Evolutionary conservation across 352 stramenopile species (phyloP).

Genomic region (Phytophthora rubi): DNA sequence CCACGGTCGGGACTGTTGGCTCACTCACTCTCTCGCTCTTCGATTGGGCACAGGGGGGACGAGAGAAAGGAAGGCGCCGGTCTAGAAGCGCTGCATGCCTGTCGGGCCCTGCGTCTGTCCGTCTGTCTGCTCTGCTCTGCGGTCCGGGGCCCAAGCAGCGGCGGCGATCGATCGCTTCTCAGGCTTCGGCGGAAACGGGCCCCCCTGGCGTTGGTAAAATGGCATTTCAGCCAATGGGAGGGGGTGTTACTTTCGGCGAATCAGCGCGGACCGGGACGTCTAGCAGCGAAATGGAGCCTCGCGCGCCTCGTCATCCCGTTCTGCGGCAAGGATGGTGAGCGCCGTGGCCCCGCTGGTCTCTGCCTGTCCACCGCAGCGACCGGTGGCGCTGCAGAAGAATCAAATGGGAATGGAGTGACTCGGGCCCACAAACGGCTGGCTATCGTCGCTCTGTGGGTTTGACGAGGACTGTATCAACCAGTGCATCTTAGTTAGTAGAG

Average conservation of each 20-base stretch:
- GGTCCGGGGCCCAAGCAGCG: slow-evolving; percentile 13
- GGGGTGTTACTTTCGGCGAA: not conserved
- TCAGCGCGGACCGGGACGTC: slow-evolving; percentile 9
- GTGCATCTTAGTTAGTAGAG: too few species aligned
- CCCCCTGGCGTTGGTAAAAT: slow-evolving; percentile 6
- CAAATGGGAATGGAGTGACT: slow-evolving; percentile 8
- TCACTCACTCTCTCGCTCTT: slow-evolving; percentile 20
- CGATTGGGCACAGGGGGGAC: slow-evolving; percentile 17
- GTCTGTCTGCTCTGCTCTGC: slow-evolving; percentile 23
- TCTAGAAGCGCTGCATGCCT: slow-evolving; percentile 53
- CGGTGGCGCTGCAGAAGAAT: not conserved
- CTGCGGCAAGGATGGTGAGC: slow-evolving; percentile 32
- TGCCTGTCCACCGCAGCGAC: slow-evolving; percentile 24
- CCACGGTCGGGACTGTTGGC: slow-evolving; percentile 5
- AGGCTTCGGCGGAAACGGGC: slow-evolving; percentile 34
- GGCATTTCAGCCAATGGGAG: slow-evolving; percentile 26
- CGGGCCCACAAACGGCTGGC: slow-evolving; percentile 25
- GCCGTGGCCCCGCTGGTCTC: slow-evolving; percentile 18
- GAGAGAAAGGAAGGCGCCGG: slow-evolving; percentile 38
- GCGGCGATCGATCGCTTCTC: slow-evolving; percentile 26
- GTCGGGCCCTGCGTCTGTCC: slow-evolving; percentile 31
- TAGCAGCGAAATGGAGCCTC: slow-evolving; percentile 32
- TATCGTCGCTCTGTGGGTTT: slow-evolving; percentile 2
- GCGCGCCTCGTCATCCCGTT: slow-evolving; percentile 11
- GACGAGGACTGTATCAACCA: not conserved